These are phyloP conservation scores for Dothidotthia symphoricarpi DNA, from an alignment of 2,329 filamentous ascomycete genomes.

Conservation along the genomic window DNA sequence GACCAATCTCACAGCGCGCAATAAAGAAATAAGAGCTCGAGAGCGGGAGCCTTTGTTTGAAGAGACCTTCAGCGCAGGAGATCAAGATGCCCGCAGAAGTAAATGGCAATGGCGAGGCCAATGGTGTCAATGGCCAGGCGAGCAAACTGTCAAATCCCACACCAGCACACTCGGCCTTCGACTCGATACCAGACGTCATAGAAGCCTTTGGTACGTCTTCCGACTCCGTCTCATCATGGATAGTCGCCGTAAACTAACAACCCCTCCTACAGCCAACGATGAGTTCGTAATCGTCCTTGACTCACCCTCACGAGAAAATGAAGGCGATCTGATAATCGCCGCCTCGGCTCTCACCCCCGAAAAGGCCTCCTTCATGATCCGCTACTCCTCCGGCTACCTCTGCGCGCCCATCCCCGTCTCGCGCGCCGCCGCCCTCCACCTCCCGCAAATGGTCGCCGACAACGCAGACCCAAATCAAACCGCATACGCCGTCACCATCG, in stretches of 20 bases:
- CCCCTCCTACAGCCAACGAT: conserved; percentile 50
- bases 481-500: conserved; percentile 88
- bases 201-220: conserved; percentile 43
- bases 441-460: conserved; percentile 86
- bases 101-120: conserved; percentile 20
- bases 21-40: too few species aligned
- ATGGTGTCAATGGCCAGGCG: conserved; percentile 10
- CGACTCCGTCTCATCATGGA: too few species aligned
- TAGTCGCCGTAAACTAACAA: too few species aligned
- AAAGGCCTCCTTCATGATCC: conserved; percentile 96
- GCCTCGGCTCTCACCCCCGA: conserved; percentile 78
- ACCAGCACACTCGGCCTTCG: conserved; percentile 43
- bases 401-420: conserved; percentile 77
- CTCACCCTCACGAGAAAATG: conserved; percentile 88
- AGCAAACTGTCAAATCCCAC: conserved; percentile 19
- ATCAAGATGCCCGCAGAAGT: conserved; percentile 30
- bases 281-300: conserved; percentile 97
- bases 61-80: too few species aligned
- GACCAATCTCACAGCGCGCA: too few species aligned
- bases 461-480: conserved; percentile 79
- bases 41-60: too few species aligned
- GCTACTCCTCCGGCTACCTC: conserved; percentile 83
- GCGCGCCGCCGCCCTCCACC: conserved; percentile 67
- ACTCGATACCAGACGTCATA: conserved; percentile 49
- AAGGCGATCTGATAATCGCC: conserved; percentile 96